A percentile compares a stretch with the other conserved stretches of the same genome.
Conservation (phyloP, 805 yeast genomes). For the Kluyveromyces lactis region DNA sequence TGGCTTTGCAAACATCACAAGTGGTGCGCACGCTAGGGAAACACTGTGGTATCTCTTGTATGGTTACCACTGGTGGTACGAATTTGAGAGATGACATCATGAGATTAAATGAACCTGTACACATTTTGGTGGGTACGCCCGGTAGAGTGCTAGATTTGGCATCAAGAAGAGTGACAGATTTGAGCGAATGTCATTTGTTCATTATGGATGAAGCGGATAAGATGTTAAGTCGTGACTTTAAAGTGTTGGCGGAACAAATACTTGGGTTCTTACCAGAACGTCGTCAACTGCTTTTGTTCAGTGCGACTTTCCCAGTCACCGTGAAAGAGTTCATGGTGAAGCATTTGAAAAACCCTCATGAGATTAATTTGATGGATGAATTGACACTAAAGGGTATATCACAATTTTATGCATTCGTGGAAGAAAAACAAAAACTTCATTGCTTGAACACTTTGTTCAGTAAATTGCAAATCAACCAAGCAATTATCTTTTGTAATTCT, state of each 20-base stretch:
- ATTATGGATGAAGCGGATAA: conserved; percentile 99
- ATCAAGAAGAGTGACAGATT: conserved; percentile 76
- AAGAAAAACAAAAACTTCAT: conserved; percentile 91
- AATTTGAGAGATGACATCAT: conserved; percentile 87
- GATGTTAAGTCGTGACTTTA: conserved; percentile 86
- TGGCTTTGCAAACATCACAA: conserved; percentile 95
- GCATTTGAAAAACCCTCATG: conserved; percentile 86
- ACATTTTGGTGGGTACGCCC: conserved; percentile 93
- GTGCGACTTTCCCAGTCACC: conserved; percentile 94
- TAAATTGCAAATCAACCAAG: conserved; percentile 90
- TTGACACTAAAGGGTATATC: conserved; percentile 92
- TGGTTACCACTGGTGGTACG: conserved; percentile 99
- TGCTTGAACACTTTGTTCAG: conserved; percentile 92
- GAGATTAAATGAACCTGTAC: conserved; percentile 88
- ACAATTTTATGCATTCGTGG: conserved; percentile 97
- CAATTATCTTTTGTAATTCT: conserved; percentile 95
- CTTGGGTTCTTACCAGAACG: conserved; percentile 69
- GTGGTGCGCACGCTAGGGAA: conserved; percentile 94
- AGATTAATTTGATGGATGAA: conserved; percentile 96
- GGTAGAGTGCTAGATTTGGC: conserved; percentile 96
- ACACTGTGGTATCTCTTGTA: conserved; percentile 83
- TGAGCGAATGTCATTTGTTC: conserved; percentile 77
- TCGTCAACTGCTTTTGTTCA: conserved; percentile 79
- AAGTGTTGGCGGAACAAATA: conserved; percentile 78
- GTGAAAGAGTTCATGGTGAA: conserved; percentile 89